A percentile compares a stretch with the other conserved stretches of the same genome.
Evolutionary conservation across 208 protist species (phyloP).

Genomic region (Zelonia costaricensis): DNA sequence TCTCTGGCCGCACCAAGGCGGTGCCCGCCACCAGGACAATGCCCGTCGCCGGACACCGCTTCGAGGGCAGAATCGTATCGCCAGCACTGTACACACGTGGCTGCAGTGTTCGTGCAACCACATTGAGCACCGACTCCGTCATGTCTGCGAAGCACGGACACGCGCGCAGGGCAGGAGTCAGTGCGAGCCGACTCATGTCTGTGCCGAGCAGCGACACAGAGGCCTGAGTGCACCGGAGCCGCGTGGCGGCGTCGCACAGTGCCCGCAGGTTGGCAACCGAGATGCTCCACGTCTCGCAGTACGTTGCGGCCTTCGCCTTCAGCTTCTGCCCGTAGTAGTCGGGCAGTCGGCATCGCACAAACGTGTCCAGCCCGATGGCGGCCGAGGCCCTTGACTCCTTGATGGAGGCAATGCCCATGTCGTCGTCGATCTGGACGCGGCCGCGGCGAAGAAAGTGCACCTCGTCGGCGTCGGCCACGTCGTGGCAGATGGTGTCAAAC

Average conservation of each 20-base stretch:
- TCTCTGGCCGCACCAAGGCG: slow-evolving; percentile 13
- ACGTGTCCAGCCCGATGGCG: slow-evolving; percentile 50
- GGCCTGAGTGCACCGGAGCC: slow-evolving; percentile 28
- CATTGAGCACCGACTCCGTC: slow-evolving; percentile 26
- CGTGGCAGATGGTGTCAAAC: slow-evolving; percentile 50
- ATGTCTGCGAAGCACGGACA: slow-evolving; percentile 41
- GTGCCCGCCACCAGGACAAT: slow-evolving; percentile 34
- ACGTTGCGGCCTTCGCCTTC: slow-evolving; percentile 28
- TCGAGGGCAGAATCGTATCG: slow-evolving; percentile 30
- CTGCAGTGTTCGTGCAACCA: slow-evolving; percentile 33
- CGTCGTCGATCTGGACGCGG: slow-evolving; percentile 30
- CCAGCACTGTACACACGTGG: slow-evolving; percentile 41
- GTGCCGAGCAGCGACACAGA: slow-evolving; percentile 24
- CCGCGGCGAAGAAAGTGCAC: slow-evolving; percentile 67
- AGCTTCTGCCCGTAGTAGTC: slow-evolving; percentile 29
- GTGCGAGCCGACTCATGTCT: slow-evolving; percentile 5
- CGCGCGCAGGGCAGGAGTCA: slow-evolving; percentile 29
- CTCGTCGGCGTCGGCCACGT: slow-evolving; percentile 57
- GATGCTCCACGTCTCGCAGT: slow-evolving; percentile 69
- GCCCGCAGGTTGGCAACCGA: slow-evolving; percentile 20
- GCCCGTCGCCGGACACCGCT: slow-evolving; percentile 24
- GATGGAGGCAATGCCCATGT: neutral
- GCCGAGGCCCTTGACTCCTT: neutral
- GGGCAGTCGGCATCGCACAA: slow-evolving; percentile 42
- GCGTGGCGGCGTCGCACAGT: slow-evolving; percentile 31